Percentiles rank a stretch among this genome's conserved stretches.
Evolutionary conservation across 2,329 filamentous ascomycete genomes (phyloP).

Genomic region (Elsinoe arachidis): DNA sequence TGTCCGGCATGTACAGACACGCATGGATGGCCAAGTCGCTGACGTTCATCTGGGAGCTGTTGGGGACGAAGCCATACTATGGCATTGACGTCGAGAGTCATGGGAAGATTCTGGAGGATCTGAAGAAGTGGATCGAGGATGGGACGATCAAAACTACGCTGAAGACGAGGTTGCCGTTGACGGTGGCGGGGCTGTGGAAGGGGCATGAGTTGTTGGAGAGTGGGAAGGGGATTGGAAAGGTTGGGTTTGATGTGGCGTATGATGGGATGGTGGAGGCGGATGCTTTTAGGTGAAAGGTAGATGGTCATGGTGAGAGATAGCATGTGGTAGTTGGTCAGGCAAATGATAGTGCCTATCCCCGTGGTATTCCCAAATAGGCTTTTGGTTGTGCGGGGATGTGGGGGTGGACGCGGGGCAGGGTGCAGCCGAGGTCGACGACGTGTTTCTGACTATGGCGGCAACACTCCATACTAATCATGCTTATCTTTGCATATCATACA

Average conservation of each 20-base stretch:
- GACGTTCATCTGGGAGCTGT: conserved; percentile 35
- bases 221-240: conserved; percentile 32
- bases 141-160: conserved; percentile 33
- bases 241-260: conserved; percentile 27
- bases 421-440: background rate
- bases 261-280: conserved; percentile 10
- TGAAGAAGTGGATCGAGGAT: conserved; percentile 29
- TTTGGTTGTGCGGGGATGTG: background rate
- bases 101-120: conserved; percentile 31
- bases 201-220: conserved; percentile 34
- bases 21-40: conserved; percentile 40
- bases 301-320: too few species aligned
- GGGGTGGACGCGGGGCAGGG: background rate
- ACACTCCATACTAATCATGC: too few species aligned
- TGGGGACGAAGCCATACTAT: conserved; percentile 36
- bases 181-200: conserved; percentile 31
- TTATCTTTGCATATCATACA: too few species aligned
- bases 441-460: too few species aligned
- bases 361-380: background rate
- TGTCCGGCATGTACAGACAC: conserved; percentile 36
- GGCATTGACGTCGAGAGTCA: conserved; percentile 32
- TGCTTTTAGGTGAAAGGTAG: conserved; percentile 7
- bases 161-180: conserved; percentile 29
- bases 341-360: background rate
- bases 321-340: background rate